phyloP scores from a whole-genome alignment of 2,329 filamentous ascomycete species.

The Colletotrichum tofieldiae region DNA sequence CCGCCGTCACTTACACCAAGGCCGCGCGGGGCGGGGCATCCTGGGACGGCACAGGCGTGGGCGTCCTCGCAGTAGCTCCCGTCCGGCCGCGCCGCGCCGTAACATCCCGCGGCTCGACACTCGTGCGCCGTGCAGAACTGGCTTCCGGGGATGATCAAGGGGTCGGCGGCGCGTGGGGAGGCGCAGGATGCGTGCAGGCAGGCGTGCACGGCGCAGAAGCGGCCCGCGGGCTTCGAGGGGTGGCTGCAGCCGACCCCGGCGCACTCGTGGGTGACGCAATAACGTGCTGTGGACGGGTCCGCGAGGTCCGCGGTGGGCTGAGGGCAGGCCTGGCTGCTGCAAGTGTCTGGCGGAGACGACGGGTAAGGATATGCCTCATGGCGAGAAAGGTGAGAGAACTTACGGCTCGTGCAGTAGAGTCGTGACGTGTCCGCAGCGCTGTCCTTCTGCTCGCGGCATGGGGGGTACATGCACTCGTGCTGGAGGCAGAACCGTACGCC shows the following conservation, averaged over 20 bases:
- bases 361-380: not conserved
- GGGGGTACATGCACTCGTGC: constrained; percentile 39
- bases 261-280: constrained; percentile 41
- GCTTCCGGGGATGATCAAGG: constrained; percentile 12
- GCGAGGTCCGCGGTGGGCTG: constrained; percentile 33
- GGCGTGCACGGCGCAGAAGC: constrained; percentile 41
- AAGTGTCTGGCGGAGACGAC: constrained; percentile 24
- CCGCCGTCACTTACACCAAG: not conserved
- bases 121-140: constrained; percentile 41
- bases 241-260: constrained; percentile 21
- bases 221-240: constrained; percentile 19
- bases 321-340: constrained; percentile 23
- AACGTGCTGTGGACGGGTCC: constrained; percentile 15
- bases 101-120: constrained; percentile 27
- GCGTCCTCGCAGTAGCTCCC: constrained; percentile 32
- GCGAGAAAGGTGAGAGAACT: not conserved
- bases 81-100: not conserved
- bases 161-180: constrained; percentile 37
- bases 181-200: constrained; percentile 34
- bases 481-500: constrained; percentile 21
- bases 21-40: constrained; percentile 23
- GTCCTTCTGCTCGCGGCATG: constrained; percentile 35
- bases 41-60: constrained; percentile 32
- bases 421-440: constrained; percentile 1
- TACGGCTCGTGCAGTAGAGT: constrained; percentile 39